A percentile compares a stretch with the other conserved stretches of the same genome.
phyloP scores from a whole-genome alignment of 345 rosid species.

The Mangifera indica region DNA sequence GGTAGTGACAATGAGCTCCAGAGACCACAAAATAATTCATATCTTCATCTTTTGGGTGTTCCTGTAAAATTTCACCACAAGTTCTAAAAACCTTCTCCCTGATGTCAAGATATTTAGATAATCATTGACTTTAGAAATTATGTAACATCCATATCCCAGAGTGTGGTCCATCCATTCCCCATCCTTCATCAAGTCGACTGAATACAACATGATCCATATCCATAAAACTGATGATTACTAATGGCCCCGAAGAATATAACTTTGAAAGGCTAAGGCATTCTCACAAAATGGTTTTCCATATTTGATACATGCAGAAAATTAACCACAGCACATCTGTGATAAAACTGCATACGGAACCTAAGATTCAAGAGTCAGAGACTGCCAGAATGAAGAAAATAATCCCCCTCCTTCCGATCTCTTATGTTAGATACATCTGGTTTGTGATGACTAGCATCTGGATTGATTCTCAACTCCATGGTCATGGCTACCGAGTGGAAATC shows the following conservation, averaged over 20 bases:
- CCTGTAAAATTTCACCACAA: neutral
- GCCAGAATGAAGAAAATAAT: constrained; percentile 1
- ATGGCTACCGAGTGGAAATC: neutral
- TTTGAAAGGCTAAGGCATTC: constrained; percentile 14
- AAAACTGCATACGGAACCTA: neutral
- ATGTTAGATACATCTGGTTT: neutral
- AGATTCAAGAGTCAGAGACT: constrained; percentile 15
- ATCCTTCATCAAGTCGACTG: constrained; percentile 12
- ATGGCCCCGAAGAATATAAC: constrained; percentile 7
- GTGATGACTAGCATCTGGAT: neutral
- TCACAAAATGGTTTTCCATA: neutral
- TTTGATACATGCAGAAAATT: constrained; percentile 6
- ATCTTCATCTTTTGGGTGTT: neutral
- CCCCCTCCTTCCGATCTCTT: neutral
- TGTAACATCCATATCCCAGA: neutral
- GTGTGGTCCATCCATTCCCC: constrained; percentile 23
- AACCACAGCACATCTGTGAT: neutral
- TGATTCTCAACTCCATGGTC: neutral
- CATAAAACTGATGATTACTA: constrained; percentile 9
- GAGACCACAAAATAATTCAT: constrained; percentile 4
- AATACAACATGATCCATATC: constrained; percentile 7
- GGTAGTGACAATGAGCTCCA: neutral
- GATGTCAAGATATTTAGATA: neutral
- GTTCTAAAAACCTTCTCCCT: neutral
- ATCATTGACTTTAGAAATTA: constrained; percentile 1